Percentiles rank a stretch among this genome's conserved stretches.
Evolutionary conservation across 805 yeast genomes (phyloP).

Genomic region (Kockiozyma suomiensis): DNA sequence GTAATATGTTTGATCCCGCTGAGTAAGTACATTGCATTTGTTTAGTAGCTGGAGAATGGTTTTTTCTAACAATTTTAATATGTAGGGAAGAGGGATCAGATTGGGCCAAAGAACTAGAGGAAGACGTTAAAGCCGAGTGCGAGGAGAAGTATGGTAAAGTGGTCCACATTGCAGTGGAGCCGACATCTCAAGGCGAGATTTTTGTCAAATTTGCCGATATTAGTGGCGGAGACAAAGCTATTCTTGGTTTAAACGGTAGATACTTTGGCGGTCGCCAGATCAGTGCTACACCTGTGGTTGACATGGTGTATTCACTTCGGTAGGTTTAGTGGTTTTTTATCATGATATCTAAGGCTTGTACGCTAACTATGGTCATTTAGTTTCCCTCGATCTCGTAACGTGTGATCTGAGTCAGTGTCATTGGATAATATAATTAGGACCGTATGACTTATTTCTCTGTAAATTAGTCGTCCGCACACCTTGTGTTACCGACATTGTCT

Average conservation of each 20-base stretch:
- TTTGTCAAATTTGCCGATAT: slow-evolving; percentile 40
- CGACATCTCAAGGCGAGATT: slow-evolving; percentile 41
- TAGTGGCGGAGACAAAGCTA: slow-evolving; percentile 38
- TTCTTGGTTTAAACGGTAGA: slow-evolving; percentile 42
- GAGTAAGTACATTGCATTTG: slow-evolving; percentile 35
- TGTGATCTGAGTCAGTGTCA: slow-evolving; percentile 1
- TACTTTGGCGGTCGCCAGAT: slow-evolving; percentile 43
- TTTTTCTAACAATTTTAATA: background rate
- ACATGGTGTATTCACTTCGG: slow-evolving; percentile 40
- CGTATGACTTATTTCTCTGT: background rate
- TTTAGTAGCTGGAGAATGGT: background rate
- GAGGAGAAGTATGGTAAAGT: slow-evolving; percentile 44
- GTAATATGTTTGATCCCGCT: slow-evolving; percentile 42
- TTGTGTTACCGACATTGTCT: background rate
- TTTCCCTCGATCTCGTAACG: slow-evolving; percentile 34
- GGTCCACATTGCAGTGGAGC: slow-evolving; percentile 40
- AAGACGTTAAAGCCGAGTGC: slow-evolving; percentile 44
- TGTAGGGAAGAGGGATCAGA: slow-evolving; percentile 41
- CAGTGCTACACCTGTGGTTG: slow-evolving; percentile 40
- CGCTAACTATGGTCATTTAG: slow-evolving; percentile 9
- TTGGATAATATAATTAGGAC: background rate
- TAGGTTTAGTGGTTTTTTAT: slow-evolving; percentile 26
- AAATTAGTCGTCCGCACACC: background rate
- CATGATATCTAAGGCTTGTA: background rate
- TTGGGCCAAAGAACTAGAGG: slow-evolving; percentile 43